A percentile compares a stretch with the other conserved stretches of the same genome.
Evolutionary conservation across 139 green algal species (phyloP).

Genomic region (Chlorella sp.): DNA sequence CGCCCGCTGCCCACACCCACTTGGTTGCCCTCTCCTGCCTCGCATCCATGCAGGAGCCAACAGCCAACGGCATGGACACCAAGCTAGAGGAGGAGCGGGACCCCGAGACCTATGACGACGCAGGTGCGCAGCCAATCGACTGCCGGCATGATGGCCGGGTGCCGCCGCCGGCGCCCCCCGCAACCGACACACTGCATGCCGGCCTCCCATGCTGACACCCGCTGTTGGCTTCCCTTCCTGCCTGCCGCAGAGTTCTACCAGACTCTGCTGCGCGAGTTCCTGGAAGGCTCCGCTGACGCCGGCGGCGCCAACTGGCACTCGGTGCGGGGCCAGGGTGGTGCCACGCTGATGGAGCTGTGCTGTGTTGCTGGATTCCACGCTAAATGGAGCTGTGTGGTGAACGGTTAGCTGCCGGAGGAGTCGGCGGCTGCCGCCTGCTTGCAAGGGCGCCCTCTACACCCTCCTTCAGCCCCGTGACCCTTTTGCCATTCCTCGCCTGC

Average conservation of each 20-base stretch:
- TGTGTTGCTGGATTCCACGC: too few relatives aligned
- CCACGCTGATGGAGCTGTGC: not conserved
- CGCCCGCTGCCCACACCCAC: too few relatives aligned
- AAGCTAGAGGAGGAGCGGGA: conserved; percentile 49
- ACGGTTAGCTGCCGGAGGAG: too few relatives aligned
- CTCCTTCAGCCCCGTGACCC: too few relatives aligned
- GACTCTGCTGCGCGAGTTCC: conserved; percentile 90
- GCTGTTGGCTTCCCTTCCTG: not conserved
- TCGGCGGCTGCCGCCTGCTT: too few relatives aligned
- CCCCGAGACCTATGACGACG: conserved; percentile 89
- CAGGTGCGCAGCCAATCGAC: not conserved
- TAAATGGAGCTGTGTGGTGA: too few relatives aligned
- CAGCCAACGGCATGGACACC: not conserved
- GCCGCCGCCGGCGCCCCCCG: not conserved
- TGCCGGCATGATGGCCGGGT: not conserved
- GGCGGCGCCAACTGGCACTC: conserved; percentile 28
- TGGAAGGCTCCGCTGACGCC: conserved; percentile 59
- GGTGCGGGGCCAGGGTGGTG: not conserved
- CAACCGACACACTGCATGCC: too few relatives aligned
- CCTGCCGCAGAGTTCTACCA: conserved; percentile 86
- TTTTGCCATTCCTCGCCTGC: not conserved
- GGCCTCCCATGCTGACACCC: not conserved
- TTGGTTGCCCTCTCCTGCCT: not conserved
- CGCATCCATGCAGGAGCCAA: not conserved
- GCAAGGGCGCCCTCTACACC: too few relatives aligned